Evolutionary conservation across 2,329 filamentous ascomycete genomes (phyloP).

Genomic region (Calcarisporium arbuscula): DNA sequence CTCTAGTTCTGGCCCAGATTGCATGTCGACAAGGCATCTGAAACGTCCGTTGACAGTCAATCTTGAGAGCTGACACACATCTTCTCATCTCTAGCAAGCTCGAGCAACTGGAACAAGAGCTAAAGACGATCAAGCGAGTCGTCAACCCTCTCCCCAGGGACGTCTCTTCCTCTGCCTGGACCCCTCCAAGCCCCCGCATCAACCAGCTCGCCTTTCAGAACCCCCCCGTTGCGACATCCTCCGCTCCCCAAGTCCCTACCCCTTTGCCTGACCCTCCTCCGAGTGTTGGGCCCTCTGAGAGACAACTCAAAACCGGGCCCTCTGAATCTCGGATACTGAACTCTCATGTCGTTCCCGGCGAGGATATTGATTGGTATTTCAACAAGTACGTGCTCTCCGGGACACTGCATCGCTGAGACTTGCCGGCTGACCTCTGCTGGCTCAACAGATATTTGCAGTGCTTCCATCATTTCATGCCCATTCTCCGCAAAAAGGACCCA

Average conservation of each 20-base stretch:
- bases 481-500: conserved; percentile 42
- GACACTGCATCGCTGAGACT: not conserved
- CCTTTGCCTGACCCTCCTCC: conserved; percentile 19
- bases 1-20: conserved; percentile 3
- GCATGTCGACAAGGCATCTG: conserved; percentile 7
- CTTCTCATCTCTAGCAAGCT: conserved; percentile 36
- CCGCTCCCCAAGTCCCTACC: conserved; percentile 12
- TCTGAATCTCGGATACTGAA: conserved; percentile 38
- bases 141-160: too few species aligned
- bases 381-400: conserved; percentile 31
- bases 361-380: conserved; percentile 51
- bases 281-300: conserved; percentile 6
- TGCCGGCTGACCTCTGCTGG: not conserved
- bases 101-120: conserved; percentile 47
- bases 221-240: conserved; percentile 9
- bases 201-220: conserved; percentile 17
- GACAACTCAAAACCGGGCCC: conserved; percentile 18
- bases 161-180: conserved; percentile 18
- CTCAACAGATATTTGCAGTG: conserved; percentile 40
- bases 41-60: not conserved
- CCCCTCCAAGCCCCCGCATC: conserved; percentile 21
- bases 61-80: not conserved
- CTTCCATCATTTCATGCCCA: conserved; percentile 47
- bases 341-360: conserved; percentile 41
- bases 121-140: conserved; percentile 37